Evolutionary conservation across 768 basidiomycete genomes (phyloP), one percentile per base, ranked within the genome.

Genomic region (Suillus subluteus): DNA sequence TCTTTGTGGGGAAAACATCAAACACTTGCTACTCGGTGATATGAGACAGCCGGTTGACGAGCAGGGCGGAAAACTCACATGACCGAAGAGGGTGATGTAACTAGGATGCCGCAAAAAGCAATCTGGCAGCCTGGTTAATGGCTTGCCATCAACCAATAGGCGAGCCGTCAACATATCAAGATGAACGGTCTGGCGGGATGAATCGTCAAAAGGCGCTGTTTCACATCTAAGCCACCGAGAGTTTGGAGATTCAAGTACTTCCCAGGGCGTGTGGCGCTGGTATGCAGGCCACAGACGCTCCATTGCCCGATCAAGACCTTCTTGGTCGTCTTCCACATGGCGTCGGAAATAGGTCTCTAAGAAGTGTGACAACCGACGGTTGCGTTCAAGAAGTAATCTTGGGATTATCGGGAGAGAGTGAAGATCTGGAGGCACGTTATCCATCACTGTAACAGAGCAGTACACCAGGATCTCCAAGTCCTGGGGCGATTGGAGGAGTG

Each of bases 111-210:
- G 58, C 2, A 71, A 50, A 37, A 85, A 81, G 0, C 68, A 65
- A 9, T 50, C 37, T 0, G 84, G 81, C 16, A 86, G 76, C 30
- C 75, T 77, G 21, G 81, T 79, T 11, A 82, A 64, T 1, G 79
- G 75, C 65, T 77, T 77, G 8, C 84, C 84, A 13, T 81, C 71
- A 12, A 86, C 74, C 21, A 84, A 74, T 1, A 86, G 71, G 30
- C 70, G 59, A 15, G 84, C 84, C 21, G 75, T 69, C 3, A 85
- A 66, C 1, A 86, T 41, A 63, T 87, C 79, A 23, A 82, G 72
- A 58, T 79, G 75, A 7, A 85, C 73, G 23, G n/a, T 58, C 56
- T 79, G 79, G 23, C 70, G 66, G 41, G 46, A 63, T 38, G 70
- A 65, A 16, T 50, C 66, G 2, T 41, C 21, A 5, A 61, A 58